Conservation (phyloP, 1,139 yeast species). For the Yamadazyma pseudoaaseri region DNA sequence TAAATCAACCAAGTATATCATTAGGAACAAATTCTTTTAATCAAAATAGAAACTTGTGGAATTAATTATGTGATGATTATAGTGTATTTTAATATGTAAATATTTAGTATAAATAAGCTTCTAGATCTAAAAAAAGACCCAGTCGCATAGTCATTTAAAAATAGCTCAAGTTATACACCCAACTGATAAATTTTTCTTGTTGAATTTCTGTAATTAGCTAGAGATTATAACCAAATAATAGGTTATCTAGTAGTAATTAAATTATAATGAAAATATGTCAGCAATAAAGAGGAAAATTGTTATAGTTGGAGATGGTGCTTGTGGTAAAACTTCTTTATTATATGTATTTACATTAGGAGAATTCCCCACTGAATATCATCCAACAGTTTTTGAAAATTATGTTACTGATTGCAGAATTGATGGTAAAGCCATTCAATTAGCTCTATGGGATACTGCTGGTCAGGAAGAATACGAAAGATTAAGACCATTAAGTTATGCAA, state of each 20-base stretch:
- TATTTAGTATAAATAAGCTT: background rate
- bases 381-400: slow-evolving; percentile 93
- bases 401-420: slow-evolving; percentile 92
- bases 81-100: too few relatives aligned
- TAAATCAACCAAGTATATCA: slow-evolving; percentile 1
- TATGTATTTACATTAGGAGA: slow-evolving; percentile 90
- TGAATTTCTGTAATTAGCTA: too few relatives aligned
- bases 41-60: slow-evolving; percentile 2
- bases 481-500: slow-evolving; percentile 81
- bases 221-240: too few relatives aligned
- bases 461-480: slow-evolving; percentile 86
- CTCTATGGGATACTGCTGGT: slow-evolving; percentile 97
- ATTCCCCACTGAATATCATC: slow-evolving; percentile 81
- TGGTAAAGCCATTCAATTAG: slow-evolving; percentile 85
- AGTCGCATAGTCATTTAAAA: background rate
- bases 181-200: too few relatives aligned
- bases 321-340: slow-evolving; percentile 90
- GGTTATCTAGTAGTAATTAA: too few relatives aligned
- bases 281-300: slow-evolving; percentile 71
- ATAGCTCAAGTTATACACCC: too few relatives aligned
- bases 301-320: slow-evolving; percentile 94
- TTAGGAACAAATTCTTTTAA: slow-evolving; percentile 4
- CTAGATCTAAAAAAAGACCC: background rate
- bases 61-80: too few relatives aligned
- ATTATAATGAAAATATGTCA: too few relatives aligned